Evolutionary conservation across 805 yeast species (phyloP), one percentile per base, ranked within the genome.

Genomic region (Wickerhamomyces bovis): DNA sequence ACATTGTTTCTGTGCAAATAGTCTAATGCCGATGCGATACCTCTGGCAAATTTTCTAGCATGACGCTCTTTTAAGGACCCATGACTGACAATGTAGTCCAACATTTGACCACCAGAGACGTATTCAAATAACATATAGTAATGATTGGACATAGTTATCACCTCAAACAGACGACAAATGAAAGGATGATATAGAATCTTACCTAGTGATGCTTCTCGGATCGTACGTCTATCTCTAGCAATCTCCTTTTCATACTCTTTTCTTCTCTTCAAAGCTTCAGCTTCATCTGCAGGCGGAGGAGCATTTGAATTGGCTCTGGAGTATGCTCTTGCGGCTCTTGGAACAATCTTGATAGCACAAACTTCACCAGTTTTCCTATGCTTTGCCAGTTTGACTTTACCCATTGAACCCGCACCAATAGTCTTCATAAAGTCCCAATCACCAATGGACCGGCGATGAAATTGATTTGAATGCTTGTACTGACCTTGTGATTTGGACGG

Each of bases 351-450:
- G 23, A 92, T 90, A 0, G 95, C 95, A 68, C 97, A 92, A 13
- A 88, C 75, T 56, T 87, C 90, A 50, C 77, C 79, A 1, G 97
- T 88, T 31, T 80, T 66, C 54, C 85, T 78, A 68, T 90, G 96
- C 58, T 80, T 83, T 2, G 98, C 98, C 36, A 94, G 72, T 68
- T 94, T 94, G 43, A 94, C 99, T 65, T 92, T 95, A 49, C 99
- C 99, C 99, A 94, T 94, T 0, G 97, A 89, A 3, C 99, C 99
- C 2, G 98, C 96, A 39, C 99, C 99, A 41, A 94, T 86, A 2
- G 97, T 89, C 66, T 89, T 89, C 48, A 87, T 76, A 57, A 92
- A 90, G 56, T 88, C 95, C 99, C 99, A 92, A 54, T 94, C 97
- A 13, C 98, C 99, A 45, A 92, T 84, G 5, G 96, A 77, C 49